These are phyloP conservation scores for Lithospermum erythrorhizon DNA, from an alignment of 257 asterid genomes.

Conservation along the genomic window DNA sequence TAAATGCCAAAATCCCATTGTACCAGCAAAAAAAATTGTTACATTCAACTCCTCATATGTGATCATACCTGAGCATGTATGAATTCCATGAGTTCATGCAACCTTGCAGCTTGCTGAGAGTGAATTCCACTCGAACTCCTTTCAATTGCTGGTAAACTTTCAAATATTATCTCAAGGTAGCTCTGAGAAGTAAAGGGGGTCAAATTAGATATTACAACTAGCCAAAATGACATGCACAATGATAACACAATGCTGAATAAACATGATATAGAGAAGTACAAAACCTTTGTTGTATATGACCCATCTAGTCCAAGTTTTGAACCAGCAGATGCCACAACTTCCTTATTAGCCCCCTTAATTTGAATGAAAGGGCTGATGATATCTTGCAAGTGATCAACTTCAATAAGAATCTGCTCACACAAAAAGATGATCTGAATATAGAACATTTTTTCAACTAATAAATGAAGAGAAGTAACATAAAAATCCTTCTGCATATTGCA, in stretches of 20 bases:
- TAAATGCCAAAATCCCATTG: no score
- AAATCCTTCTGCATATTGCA: no score
- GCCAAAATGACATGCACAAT: constrained; percentile 6
- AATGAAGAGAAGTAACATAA: no score
- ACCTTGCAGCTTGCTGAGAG: constrained; percentile 78
- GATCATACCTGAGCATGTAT: constrained; percentile 69
- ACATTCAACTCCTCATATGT: neutral
- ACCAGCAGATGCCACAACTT: constrained; percentile 77
- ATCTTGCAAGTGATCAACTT: constrained; percentile 95
- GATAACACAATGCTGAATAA: neutral
- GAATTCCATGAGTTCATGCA: constrained; percentile 81
- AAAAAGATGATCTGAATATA: neutral
- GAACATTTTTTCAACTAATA: no score
- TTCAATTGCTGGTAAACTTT: constrained; percentile 51
- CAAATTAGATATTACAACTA: constrained; percentile 6
- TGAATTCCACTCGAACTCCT: constrained; percentile 75
- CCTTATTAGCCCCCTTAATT: constrained; percentile 85
- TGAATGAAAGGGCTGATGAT: constrained; percentile 79
- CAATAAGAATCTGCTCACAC: constrained; percentile 65
- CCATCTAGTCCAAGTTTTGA: constrained; percentile 75
- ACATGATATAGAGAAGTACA: constrained; percentile 4
- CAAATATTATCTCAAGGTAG: constrained; percentile 79
- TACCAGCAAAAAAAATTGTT: no score
- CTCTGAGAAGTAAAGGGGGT: constrained; percentile 43
- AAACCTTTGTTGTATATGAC: constrained; percentile 94